Base-by-base conservation (phyloP, 805 yeast species). In the Pichia rugopelliculosa region DNA sequence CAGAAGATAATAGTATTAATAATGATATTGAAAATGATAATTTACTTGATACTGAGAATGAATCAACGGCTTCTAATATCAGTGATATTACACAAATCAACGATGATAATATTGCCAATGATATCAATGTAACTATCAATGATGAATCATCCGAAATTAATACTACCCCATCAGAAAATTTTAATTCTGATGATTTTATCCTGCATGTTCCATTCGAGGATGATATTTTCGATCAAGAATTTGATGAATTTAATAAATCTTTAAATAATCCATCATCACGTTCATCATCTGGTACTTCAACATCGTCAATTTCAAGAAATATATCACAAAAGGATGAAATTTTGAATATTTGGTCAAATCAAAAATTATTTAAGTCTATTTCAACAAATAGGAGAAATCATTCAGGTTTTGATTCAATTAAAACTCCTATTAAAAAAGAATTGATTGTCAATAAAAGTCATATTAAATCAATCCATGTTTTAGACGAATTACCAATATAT, bases 161-260 rank as follows among this genome's bases (percentile, higher is more conserved):
- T 13, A 27, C 7, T 13, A 7, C 12, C 12, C 17, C 33, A 7
- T 11, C 11, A 26, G 13, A 6, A 26, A 26, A 59, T 43, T 55
- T 59, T 42, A 43, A 37, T 2, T 47, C 64, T 6, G 52, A 53
- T 24, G 52, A 59, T 11, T 63, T 56, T 45, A 57, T 61, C 15
- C 48, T 62, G 11, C 53, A 57, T 15, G 54, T 57, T 11, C 73
- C 79, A 23, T 66, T 75, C 37, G 77, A 73, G 44, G 65, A 73
- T 27, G 67, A 67, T 49, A 66, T 70, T 42, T 64, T 61, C 52
- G 60, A 66, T 20, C 42, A 39, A 23, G 54, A 52, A 1, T 67
- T 73, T 17, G 49, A 50, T 9, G 52, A 49, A 20, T 53, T 50
- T 21, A 59, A 61, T 23, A 75, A 70, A 49, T 66, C 68, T 22